Evolutionary conservation across 192 early-diverging fungal species (phyloP).

Genomic region (Coemansia sp.): DNA sequence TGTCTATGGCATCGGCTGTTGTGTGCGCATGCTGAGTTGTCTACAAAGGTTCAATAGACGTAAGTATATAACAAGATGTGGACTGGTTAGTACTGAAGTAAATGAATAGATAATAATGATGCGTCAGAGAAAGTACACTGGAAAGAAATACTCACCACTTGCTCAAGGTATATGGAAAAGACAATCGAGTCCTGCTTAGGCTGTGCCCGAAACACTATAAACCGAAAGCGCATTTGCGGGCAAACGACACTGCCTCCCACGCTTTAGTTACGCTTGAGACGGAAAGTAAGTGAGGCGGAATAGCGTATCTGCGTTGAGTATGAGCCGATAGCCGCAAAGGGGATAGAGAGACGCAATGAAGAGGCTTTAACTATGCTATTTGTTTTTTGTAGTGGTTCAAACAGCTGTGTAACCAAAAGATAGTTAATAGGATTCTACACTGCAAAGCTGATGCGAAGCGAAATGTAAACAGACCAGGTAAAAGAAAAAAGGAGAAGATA

Average conservation of each 20-base stretch:
- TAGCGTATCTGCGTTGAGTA: background rate
- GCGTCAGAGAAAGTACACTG: background rate
- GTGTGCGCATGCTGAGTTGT: background rate
- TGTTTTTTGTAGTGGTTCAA: background rate
- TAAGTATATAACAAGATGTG: background rate
- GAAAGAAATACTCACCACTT: constrained; percentile 20
- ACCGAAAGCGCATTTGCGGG: constrained; percentile 48
- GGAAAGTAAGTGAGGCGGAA: background rate
- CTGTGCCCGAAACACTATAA: constrained; percentile 54
- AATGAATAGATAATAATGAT: background rate
- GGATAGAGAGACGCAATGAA: background rate
- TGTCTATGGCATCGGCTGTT: background rate
- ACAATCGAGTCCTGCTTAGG: constrained; percentile 34
- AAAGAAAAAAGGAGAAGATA: background rate
- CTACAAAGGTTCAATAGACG: constrained; percentile 1
- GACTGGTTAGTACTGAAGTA: background rate
- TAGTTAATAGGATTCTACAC: background rate
- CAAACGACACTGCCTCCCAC: background rate
- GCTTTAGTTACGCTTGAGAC: background rate
- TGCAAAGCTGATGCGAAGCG: background rate
- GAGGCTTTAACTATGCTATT: background rate
- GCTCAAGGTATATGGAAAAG: constrained; percentile 48
- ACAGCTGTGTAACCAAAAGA: background rate
- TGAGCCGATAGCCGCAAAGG: background rate
- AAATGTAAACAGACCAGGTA: background rate